Base-by-base conservation (phyloP, 495 filamentous ascomycete species). In the Penicillium pancosmium region DNA sequence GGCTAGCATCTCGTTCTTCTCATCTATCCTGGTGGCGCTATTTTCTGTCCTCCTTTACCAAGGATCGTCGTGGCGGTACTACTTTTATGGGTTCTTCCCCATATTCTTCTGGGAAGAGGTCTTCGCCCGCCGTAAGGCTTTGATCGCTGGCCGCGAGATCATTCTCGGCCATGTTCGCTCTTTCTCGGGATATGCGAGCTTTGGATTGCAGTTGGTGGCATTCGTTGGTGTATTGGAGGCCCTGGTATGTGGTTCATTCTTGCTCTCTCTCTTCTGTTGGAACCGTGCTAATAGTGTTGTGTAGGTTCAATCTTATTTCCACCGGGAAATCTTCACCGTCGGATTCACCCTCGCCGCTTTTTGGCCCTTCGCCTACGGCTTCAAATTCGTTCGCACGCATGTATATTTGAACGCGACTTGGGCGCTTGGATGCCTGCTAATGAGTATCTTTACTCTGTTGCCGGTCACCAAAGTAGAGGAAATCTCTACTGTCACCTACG, bases 31-130 rank as follows among this genome's bases (percentile, higher is more conserved):
- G 18, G 83, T 88, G 5, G 81, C 78, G 5, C 70, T 98, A 15
- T 97, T 89, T 63, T 86, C 92, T 4, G 84, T 90, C 7, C 88
- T 99, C 44, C 74, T 86, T 55, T 79, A 91, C 55, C 93, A 95
- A 38, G 82, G 84, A 33, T 93, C 92, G 3, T 86, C 93, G 0
- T 79, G 82, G 62, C 90, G 90, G 5, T 99, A 98, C 70, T 98
- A 98, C 63, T 87, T 87, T 23, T 99, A 98, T 68, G 92, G 85
- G 5, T 80, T 93, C 62, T 99, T 98, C 71, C 93, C 95, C 0
- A 85, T 94, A 2, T 84, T 87, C 47, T 97, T 99, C 79, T 99
- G 95, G 94, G 93, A 97, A 68, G 95, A 96, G 65, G 92, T 98
- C 0, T 91, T 89, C 69, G 91, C 90, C 4, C 84, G 91, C 9